Base-by-base conservation (phyloP, 129 eudicot genomes). In the Centella asiatica region DNA sequence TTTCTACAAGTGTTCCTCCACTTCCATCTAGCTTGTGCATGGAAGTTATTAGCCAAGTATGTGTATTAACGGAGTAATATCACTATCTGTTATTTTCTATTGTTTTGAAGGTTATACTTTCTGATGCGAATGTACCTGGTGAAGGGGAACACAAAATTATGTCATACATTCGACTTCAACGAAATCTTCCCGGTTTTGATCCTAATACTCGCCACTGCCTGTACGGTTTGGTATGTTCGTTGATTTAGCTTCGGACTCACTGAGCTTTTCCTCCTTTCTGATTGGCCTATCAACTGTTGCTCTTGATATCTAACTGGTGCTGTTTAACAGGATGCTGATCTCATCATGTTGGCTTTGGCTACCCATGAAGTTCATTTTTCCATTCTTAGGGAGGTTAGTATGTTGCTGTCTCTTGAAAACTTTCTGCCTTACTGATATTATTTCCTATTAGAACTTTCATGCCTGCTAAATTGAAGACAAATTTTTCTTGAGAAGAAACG, bases 121-220 rank as follows among this genome's bases (percentile, higher is more conserved):
- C 79, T 60, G 79, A 74, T 64, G 74, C 79, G 28, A 74, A 68
- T 62, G 79, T 74, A 29, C 74, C 79, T 68, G 79, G 79, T 59
- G 79, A 74, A 56, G 79, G 79, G 31, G 79, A 74, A 19, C 79
- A 74, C 51, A 74, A 74, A 59, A 54, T 74, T 22, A 74, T 74
- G 79, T 68, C 79, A 0, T 74, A 60, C 34, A 62, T 74, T 24
- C 79, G 79, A 18, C 74, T 74, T 24, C 79, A 74, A 46, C 51
- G 79, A 52, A 74, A 60, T 52, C 69, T 67, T 67, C 79, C 79
- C 33, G 74, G 70, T 44, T 68, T 28, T 62, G 70, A 74, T 62
- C 79, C 79, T 33, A 68, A 74, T 26, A 74, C 79, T 26, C 63
- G 68, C 20, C 69, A 67, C 57, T 66, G 68, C 64, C 44, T 73